These are phyloP conservation scores for Exserohilum turcica DNA, from an alignment of 2,329 filamentous ascomycete genomes.

Conservation along the genomic window DNA sequence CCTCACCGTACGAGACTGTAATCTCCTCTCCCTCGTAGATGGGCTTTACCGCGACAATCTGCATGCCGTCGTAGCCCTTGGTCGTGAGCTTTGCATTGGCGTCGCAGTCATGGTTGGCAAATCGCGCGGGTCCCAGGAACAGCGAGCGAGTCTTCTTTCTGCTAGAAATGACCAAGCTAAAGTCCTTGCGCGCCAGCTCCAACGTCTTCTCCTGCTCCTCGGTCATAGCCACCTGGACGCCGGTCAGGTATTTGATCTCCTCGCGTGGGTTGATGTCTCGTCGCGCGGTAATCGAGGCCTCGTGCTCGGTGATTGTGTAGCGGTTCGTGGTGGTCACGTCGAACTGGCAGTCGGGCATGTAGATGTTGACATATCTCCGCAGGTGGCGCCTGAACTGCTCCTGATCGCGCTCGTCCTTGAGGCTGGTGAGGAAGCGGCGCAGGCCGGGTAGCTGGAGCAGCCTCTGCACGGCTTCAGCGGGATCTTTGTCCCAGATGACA, in stretches of 20 bases:
- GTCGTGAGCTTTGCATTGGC: conserved; percentile 90
- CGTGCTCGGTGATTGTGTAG: conserved; percentile 88
- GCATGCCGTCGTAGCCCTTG: conserved; percentile 82
- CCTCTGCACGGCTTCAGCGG: conserved; percentile 70
- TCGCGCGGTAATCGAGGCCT: conserved; percentile 84
- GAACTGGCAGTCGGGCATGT: conserved; percentile 90
- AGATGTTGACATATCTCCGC: conserved; percentile 89
- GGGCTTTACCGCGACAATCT: conserved; percentile 80
- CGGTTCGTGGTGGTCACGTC: conserved; percentile 93
- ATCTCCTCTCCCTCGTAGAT: conserved; percentile 92
- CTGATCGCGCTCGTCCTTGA: conserved; percentile 78
- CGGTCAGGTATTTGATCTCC: conserved; percentile 85
- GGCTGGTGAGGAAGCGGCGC: conserved; percentile 68
- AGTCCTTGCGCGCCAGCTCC: conserved; percentile 83
- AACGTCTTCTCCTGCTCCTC: conserved; percentile 85
- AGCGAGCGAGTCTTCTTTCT: conserved; percentile 88
- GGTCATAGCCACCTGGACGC: conserved; percentile 90
- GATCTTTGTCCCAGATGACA: conserved; percentile 75
- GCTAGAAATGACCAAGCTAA: conserved; percentile 94
- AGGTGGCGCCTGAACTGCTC: conserved; percentile 86
- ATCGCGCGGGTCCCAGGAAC: conserved; percentile 92
- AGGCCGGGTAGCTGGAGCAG: conserved; percentile 76
- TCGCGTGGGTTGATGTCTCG: conserved; percentile 80
- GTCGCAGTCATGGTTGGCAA: conserved; percentile 95
- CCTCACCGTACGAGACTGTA: conserved; percentile 92